phyloP scores from a whole-genome alignment of 176 grass and related monocot genomes.

The Carex kokanica region DNA sequence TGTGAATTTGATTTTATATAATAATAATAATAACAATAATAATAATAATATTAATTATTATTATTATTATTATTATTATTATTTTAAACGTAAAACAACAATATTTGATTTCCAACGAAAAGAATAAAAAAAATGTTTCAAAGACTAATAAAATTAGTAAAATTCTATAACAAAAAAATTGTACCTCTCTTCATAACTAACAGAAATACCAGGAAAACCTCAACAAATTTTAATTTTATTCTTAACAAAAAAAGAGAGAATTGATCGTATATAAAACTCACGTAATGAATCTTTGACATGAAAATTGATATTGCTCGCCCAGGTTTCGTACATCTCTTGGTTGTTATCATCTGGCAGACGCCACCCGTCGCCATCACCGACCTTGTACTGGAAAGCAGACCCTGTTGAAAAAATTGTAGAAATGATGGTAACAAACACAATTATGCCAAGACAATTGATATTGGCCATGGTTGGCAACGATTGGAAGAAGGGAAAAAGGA shows the following conservation, averaged over 20 bases:
- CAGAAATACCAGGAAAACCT: not conserved
- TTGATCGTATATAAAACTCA: slow-evolving; percentile 6
- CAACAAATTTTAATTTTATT: not conserved
- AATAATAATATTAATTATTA: not conserved
- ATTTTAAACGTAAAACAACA: not conserved
- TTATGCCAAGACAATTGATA: not conserved
- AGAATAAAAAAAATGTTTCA: not conserved
- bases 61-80: not conserved
- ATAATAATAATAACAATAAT: no score
- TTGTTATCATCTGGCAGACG: slow-evolving; percentile 35
- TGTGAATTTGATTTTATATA: not conserved
- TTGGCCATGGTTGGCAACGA: slow-evolving; percentile 2
- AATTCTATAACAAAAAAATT: not conserved
- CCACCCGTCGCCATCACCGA: slow-evolving; percentile 69
- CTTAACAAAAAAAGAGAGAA: not conserved
- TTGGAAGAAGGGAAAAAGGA: not conserved
- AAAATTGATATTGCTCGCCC: slow-evolving; percentile 58
- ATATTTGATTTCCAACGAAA: not conserved
- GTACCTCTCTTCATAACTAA: not conserved
- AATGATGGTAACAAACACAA: slow-evolving; percentile 8
- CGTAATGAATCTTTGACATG: slow-evolving; percentile 48
- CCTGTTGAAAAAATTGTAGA: not conserved
- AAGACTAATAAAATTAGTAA: not conserved
- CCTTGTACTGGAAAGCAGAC: slow-evolving; percentile 35
- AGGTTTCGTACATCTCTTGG: slow-evolving; percentile 44